Base-by-base conservation (phyloP, 306 rosid genomes). In the Pueraria montana region DNA sequence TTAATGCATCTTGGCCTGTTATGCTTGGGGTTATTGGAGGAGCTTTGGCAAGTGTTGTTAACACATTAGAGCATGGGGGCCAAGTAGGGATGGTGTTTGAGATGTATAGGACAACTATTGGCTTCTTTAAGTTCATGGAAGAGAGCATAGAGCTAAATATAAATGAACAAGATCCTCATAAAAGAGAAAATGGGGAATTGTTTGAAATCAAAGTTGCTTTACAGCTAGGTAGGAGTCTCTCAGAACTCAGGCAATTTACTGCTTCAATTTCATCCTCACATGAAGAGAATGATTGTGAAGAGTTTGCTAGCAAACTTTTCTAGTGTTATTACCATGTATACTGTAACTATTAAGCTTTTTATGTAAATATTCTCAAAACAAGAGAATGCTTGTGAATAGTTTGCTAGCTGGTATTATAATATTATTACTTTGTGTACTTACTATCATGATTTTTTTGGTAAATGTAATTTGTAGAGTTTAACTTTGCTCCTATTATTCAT, bases 31-130 rank as follows among this genome's bases (percentile, higher is more conserved):
- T 90, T 11, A 72, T 88, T 2, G 87, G 88, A 2, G 98, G 98
- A 59, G 91, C 87, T 40, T 82, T 90, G 85, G 95, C 97, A 0
- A 82, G 87, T 76, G 83, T 88, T 24, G 97, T 89, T 74, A 95
- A 90, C 78, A 74, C 91, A 6, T 4, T 95, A 34, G 90, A 93
- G 78, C 98, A 93, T 82, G 98, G 97, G 17, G 94, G 94, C 10
- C 97, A 95, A 90, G 89, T 88, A 6, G 97, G 97, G 62, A 95
- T 93, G 98, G 91, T 93, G 82, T 89, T 91, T 76, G 97, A 95
- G 77, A 80, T 90, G 92, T 91, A 91, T 34, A 89, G 93, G 27
- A 78, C 66, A 63, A 69, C 63, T 50, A 82, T 69, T 67, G 98
- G 97, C 8, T 88, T 86, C 53, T 91, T 94, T 55, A 90, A 88